A percentile compares a stretch with the other conserved stretches of the same genome.
Conservation (phyloP, 164 flowering plant species). For the Tetracentron sinense region DNA sequence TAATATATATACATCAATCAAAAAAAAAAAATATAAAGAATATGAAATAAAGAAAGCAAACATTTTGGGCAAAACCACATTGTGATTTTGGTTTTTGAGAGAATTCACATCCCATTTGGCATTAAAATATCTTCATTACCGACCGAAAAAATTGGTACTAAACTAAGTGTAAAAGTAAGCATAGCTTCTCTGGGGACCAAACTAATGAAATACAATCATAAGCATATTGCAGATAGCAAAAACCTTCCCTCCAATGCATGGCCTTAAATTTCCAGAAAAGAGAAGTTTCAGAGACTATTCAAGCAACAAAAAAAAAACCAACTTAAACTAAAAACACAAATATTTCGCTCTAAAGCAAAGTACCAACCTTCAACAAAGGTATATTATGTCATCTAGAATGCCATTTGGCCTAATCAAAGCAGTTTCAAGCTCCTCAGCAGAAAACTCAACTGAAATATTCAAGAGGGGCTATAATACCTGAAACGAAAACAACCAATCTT, state of each 20-base stretch:
- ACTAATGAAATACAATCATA: not conserved
- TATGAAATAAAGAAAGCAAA: no score
- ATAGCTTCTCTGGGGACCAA: not conserved
- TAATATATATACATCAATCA: no score
- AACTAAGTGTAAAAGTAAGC: not conserved
- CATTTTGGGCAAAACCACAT: no score
- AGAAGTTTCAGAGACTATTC: not conserved
- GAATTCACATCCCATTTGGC: not conserved
- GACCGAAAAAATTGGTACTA: no score
- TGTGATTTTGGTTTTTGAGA: no score
- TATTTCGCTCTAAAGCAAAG: slow-evolving; percentile 13
- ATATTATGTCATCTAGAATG: slow-evolving; percentile 77
- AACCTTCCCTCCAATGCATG: not conserved
- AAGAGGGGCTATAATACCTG: slow-evolving; percentile 82
- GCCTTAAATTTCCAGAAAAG: not conserved
- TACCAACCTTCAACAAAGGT: slow-evolving; percentile 86
- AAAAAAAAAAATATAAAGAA: no score
- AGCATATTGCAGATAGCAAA: not conserved
- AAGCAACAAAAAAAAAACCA: not conserved
- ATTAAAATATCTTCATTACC: no score
- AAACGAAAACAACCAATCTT: slow-evolving; percentile 4
- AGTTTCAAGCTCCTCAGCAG: slow-evolving; percentile 95
- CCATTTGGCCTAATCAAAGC: slow-evolving; percentile 83
- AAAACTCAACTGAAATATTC: slow-evolving; percentile 75
- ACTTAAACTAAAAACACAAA: not conserved